Base-by-base conservation (phyloP, 345 rosid genomes). In the Erysimum cheiranthoides region DNA sequence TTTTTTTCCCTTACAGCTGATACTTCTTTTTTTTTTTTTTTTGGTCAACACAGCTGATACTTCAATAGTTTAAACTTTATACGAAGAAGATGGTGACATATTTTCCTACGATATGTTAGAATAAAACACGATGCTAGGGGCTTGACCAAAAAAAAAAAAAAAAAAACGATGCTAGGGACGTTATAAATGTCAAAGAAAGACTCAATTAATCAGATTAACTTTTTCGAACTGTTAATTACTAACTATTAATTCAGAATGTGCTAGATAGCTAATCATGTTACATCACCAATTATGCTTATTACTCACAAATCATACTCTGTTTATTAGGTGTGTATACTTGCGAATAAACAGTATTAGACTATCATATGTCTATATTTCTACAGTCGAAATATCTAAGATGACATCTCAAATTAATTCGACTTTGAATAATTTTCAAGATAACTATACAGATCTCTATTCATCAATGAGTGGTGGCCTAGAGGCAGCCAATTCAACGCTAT, bases 401-500 rank as follows among this genome's bases (percentile, higher is more conserved):
- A 61, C 68, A 36, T 71, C 17, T 71, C 28, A 47, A 47, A 27
- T n/a, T n/a, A 4, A 21, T 70, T 47, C 39, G 60, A 71, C 36
- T 47, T 71, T 71, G 50, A 71, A 47, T 60, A 47, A 21, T 59
- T 36, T 21, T 34, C 39, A 25, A 50, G 13, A 30, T 50, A 72
- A 72, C 31, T 16, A 28, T 50, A 61, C n/a, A 9, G 28, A 51
- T 73, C 75, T 32, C 47, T 35, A 35, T 21, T 21, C 25, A 21
- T 59, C 21, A 46, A 14, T 35, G 53, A 28, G 43, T 63, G 27
- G 70, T 53, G 76, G 70, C 62, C 35, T 63, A 53, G 16, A n/a
- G 54, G 30, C 47, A 73, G 30, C 71, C 57, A 53, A 53, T 32
- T 64, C 64, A 73, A 73, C 63, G 35, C n/a, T 52, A 47, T 47